Evolutionary conservation across 495 filamentous ascomycete genomes (phyloP).

Genomic region (Penicillium salamii): DNA sequence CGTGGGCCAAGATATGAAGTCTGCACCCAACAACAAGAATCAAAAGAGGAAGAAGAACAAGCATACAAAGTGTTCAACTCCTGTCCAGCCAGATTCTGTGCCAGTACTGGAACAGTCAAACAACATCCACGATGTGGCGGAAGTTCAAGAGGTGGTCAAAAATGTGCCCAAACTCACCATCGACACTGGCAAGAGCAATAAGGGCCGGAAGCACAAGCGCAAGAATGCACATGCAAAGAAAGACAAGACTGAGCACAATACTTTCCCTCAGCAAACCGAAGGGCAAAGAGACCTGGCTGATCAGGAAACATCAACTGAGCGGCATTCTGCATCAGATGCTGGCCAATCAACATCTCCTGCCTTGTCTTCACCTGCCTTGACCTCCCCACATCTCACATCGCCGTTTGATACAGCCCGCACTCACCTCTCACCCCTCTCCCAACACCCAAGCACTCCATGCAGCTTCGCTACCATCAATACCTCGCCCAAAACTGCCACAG

Average conservation of each 20-base stretch:
- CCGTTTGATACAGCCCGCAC: slow-evolving; percentile 3
- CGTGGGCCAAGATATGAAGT: no score
- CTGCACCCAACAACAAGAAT: neutral
- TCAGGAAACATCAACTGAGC: neutral
- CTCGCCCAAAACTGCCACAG: neutral
- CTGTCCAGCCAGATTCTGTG: neutral
- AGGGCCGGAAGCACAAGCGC: neutral
- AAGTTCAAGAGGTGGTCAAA: neutral
- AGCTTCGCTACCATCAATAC: neutral
- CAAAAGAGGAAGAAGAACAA: neutral
- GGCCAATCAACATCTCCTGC: neutral
- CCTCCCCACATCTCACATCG: neutral
- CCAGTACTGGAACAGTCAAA: neutral
- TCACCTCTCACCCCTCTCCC: neutral
- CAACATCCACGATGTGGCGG: neutral
- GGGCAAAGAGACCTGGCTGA: neutral
- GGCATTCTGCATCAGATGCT: neutral
- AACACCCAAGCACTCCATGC: neutral
- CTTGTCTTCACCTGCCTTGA: neutral
- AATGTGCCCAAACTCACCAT: neutral
- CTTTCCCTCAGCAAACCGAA: neutral
- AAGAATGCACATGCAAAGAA: neutral
- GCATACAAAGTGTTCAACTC: no score
- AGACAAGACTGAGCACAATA: neutral
- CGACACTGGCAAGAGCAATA: neutral